phyloP scores from a whole-genome alignment of 1,284 basidiomycete species.

The Ceratobasidium sp. region DNA sequence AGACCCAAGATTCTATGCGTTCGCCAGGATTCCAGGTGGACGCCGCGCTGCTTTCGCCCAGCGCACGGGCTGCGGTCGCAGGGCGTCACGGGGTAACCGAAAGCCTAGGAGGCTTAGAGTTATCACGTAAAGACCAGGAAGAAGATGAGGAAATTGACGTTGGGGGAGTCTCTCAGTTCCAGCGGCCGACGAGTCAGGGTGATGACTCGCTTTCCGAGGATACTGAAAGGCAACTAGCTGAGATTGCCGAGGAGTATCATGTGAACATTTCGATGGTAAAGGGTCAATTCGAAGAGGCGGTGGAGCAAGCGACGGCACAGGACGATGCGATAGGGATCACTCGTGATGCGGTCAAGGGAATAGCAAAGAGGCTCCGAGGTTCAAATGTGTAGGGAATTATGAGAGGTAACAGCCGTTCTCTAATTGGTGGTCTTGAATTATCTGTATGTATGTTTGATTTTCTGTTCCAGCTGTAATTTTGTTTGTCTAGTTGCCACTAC shows the following conservation, averaged over 20 bases:
- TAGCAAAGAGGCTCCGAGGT: not conserved
- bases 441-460: not conserved
- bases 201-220: slow-evolving; percentile 2
- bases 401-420: no score
- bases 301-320: not conserved
- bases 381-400: no score
- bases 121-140: not conserved
- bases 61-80: not conserved
- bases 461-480: not conserved
- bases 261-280: not conserved
- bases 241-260: slow-evolving; percentile 3
- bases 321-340: not conserved
- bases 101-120: not conserved
- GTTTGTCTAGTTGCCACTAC: not conserved
- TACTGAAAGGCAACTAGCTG: not conserved
- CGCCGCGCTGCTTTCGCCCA: not conserved
- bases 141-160: slow-evolving; percentile 25
- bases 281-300: not conserved
- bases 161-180: slow-evolving; percentile 10
- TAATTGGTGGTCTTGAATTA: not conserved
- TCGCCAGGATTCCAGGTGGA: not conserved
- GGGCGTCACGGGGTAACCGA: not conserved
- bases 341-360: not conserved
- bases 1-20: no score
- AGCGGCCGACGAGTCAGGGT: not conserved